phyloP scores from a whole-genome alignment of 148 eudicot genomes.

The Silene latifolia region DNA sequence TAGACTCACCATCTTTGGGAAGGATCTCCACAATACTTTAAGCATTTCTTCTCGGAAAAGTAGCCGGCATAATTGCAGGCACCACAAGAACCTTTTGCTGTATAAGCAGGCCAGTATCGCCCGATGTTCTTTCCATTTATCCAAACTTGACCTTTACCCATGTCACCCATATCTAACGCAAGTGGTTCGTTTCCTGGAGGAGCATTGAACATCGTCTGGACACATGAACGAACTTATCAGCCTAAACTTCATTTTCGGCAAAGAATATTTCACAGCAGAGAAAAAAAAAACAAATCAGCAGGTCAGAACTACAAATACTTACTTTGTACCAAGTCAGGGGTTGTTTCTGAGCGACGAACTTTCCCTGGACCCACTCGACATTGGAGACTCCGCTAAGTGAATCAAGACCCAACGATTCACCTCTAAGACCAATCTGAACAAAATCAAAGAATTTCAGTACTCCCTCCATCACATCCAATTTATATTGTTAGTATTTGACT shows the following conservation, averaged over 20 bases:
- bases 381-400: slow-evolving; percentile 70
- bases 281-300: not conserved
- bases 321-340: slow-evolving; percentile 88
- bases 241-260: not conserved
- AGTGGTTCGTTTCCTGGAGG: slow-evolving; percentile 70
- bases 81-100: slow-evolving; percentile 60
- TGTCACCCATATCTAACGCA: slow-evolving; percentile 70
- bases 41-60: slow-evolving; percentile 69
- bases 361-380: slow-evolving; percentile 72
- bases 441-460: not conserved
- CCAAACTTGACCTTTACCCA: slow-evolving; percentile 93
- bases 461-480: too few species aligned
- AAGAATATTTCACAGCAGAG: not conserved
- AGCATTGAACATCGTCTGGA: slow-evolving; percentile 58
- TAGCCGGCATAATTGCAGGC: slow-evolving; percentile 66
- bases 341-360: slow-evolving; percentile 48
- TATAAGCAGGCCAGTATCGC: slow-evolving; percentile 80
- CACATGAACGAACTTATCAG: not conserved
- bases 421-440: slow-evolving; percentile 76
- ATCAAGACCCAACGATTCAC: slow-evolving; percentile 78
- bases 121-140: slow-evolving; percentile 74
- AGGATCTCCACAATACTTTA: slow-evolving; percentile 64
- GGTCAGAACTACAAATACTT: slow-evolving; percentile 14
- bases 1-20: slow-evolving; percentile 76
- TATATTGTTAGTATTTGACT: too few species aligned